Evolutionary conservation across 331 rosid genomes (phyloP).

Genomic region (Cydonia oblonga): DNA sequence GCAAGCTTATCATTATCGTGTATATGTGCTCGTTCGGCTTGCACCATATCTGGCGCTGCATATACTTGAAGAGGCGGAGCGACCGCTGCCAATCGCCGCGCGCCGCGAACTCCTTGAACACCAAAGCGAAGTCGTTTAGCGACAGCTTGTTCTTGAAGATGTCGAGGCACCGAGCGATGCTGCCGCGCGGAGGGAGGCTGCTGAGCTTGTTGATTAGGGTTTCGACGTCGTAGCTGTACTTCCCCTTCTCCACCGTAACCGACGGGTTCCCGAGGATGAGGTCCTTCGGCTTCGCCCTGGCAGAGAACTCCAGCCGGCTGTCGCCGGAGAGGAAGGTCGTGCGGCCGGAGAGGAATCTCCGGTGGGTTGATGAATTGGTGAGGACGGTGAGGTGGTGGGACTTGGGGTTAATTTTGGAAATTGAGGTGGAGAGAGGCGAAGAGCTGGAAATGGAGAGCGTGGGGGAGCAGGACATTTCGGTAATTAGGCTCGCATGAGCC

Average conservation of each 20-base stretch:
- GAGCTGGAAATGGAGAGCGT: constrained; percentile 37
- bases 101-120: constrained; percentile 89
- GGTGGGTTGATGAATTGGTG: background rate
- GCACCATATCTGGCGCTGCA: constrained; percentile 99
- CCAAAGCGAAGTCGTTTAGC: constrained; percentile 77
- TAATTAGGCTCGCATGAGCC: constrained; percentile 19
- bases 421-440: constrained; percentile 23
- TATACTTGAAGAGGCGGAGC: constrained; percentile 74
- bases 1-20: constrained; percentile 69
- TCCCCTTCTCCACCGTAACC: constrained; percentile 72
- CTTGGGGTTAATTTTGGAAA: constrained; percentile 23
- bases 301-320: background rate
- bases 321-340: background rate
- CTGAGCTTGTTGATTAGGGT: constrained; percentile 82
- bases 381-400: constrained; percentile 19
- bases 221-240: constrained; percentile 88
- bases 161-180: constrained; percentile 93
- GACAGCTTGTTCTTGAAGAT: constrained; percentile 80
- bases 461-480: constrained; percentile 43
- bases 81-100: constrained; percentile 96
- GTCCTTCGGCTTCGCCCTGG: constrained; percentile 50
- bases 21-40: constrained; percentile 87
- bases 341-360: constrained; percentile 9
- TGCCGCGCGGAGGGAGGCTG: constrained; percentile 88
- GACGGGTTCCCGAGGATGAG: constrained; percentile 66